phyloP scores from a whole-genome alignment of 2,329 filamentous ascomycete genomes.

The Paradendryphiella salina region DNA sequence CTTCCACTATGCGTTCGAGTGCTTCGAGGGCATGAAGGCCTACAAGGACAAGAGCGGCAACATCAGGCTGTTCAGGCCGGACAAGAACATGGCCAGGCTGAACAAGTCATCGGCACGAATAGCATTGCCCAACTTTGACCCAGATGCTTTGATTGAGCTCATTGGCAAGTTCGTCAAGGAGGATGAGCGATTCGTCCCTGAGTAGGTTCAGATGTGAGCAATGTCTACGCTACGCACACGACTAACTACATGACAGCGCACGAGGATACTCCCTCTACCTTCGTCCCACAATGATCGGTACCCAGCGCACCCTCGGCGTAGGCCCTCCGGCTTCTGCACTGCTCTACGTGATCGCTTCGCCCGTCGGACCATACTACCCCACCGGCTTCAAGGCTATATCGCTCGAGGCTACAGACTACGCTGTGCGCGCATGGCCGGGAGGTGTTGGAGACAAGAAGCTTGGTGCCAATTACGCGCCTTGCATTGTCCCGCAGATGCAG shows the following conservation, averaged over 20 bases:
- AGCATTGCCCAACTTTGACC: slow-evolving; percentile 84
- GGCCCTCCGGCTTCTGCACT: slow-evolving; percentile 89
- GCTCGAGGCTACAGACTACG: slow-evolving; percentile 94
- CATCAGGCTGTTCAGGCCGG: slow-evolving; percentile 87
- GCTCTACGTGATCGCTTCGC: slow-evolving; percentile 92
- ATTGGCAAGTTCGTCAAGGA: slow-evolving; percentile 78
- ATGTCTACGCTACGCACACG: not conserved
- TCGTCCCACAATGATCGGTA: slow-evolving; percentile 95
- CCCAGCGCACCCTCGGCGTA: slow-evolving; percentile 90
- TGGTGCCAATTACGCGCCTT: slow-evolving; percentile 98
- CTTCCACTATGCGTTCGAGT: slow-evolving; percentile 97
- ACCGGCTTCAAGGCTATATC: slow-evolving; percentile 98
- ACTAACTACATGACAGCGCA: slow-evolving; percentile 43
- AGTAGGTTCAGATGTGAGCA: slow-evolving; percentile 52
- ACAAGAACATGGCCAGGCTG: slow-evolving; percentile 93
- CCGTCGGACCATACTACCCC: slow-evolving; percentile 96
- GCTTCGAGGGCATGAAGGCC: slow-evolving; percentile 99
- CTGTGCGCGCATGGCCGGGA: slow-evolving; percentile 95
- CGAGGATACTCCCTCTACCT: slow-evolving; percentile 94
- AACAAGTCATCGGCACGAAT: slow-evolving; percentile 92
- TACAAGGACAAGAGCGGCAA: slow-evolving; percentile 84
- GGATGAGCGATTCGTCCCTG: slow-evolving; percentile 88
- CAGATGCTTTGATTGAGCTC: slow-evolving; percentile 73
- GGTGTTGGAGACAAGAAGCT: slow-evolving; percentile 98
- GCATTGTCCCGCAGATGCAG: slow-evolving; percentile 93